Evolutionary conservation across 208 protist genomes (phyloP), one percentile per base, ranked within the genome.

Genomic region (Lotmaria passim): DNA sequence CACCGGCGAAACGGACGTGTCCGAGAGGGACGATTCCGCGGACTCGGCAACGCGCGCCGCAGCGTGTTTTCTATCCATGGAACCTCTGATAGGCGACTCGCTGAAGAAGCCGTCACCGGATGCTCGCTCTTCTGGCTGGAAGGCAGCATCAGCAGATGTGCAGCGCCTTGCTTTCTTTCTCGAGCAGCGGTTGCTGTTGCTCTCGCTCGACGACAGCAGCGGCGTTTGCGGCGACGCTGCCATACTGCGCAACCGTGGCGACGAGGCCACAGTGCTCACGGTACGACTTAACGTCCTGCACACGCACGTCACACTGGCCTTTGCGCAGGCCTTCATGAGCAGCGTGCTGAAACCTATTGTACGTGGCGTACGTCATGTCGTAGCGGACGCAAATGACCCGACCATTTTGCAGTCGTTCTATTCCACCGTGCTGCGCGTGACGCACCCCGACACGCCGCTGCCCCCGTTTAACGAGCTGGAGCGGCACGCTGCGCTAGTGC

Each of bases 271-370:
- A 4, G 33, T 55, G 21, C 43, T 69, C 14, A 52, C 50, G 4
- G 44, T 69, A 26, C 70, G 70, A 19, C 43, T 75, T 43, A 52
- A 52, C 34, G 12, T 38, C 10, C 36, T 75, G 6, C 55, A 53
- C 15, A 52, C 47, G 15, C 62, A 65, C 31, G 21, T 52, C 19
- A 65, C 71, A 8, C 48, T 70, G n/a, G 15, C 46, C 14, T 24
- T 76, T 0, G 41, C 70, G 38, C 26, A 50, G 21, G 10, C 39
- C 14, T 10, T 76, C 3, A 24, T 39, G 19, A 33, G 23, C 31
- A n/a, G 19, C 33, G 55, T 70, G 10, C 23, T 69, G 39, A 19
- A 12, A 0, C 71, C 71, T 0, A 43, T 57, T 14, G 41, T 52
- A 2, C 19, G 26, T 4, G 70, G 70, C 4, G 21, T 57, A 15